These are phyloP conservation scores for Pilaira anomala DNA, from an alignment of 192 early-diverging fungal species.

Conservation along the genomic window DNA sequence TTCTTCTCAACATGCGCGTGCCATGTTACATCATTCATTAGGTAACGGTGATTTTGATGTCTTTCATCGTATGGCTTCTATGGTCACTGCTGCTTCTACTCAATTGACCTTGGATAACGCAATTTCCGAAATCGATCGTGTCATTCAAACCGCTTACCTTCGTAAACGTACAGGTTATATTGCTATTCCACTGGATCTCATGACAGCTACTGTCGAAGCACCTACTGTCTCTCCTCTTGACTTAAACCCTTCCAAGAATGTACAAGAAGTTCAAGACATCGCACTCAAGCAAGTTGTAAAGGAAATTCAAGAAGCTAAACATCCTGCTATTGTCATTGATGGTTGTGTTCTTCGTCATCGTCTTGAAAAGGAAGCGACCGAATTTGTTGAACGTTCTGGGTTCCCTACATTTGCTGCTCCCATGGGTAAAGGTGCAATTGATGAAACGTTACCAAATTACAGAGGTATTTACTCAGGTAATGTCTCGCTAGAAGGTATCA, in stretches of 20 bases:
- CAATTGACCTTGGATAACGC: conserved; percentile 33
- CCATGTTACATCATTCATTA: conserved; percentile 47
- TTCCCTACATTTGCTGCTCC: conserved; percentile 41
- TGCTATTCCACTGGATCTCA: conserved; percentile 41
- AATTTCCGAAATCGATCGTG: conserved; percentile 39
- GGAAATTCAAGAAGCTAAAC: conserved; percentile 29
- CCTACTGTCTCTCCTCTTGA: conserved; percentile 22
- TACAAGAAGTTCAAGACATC: conserved; percentile 14
- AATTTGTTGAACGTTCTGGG: conserved; percentile 36
- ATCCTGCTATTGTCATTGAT: conserved; percentile 45
- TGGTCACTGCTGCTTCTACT: conserved; percentile 40
- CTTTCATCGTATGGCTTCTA: conserved; percentile 38
- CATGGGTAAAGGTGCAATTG: conserved; percentile 45
- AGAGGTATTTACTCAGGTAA: conserved; percentile 40
- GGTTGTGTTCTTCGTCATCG: conserved; percentile 38
- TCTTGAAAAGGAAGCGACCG: conserved; percentile 24
- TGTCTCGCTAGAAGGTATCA: conserved; percentile 30
- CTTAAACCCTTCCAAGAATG: conserved; percentile 23
- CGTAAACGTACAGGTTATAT: conserved; percentile 35
- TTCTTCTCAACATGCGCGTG: conserved; percentile 39
- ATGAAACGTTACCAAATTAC: conserved; percentile 29
- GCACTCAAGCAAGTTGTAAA: conserved; percentile 32
- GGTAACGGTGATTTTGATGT: conserved; percentile 49
- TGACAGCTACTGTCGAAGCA: conserved; percentile 16
- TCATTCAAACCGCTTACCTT: conserved; percentile 10